A percentile compares a stretch with the other conserved stretches of the same genome.
These are phyloP conservation scores for Naganishia randhawae DNA, from an alignment of 768 basidiomycete genomes.

Conservation along the genomic window DNA sequence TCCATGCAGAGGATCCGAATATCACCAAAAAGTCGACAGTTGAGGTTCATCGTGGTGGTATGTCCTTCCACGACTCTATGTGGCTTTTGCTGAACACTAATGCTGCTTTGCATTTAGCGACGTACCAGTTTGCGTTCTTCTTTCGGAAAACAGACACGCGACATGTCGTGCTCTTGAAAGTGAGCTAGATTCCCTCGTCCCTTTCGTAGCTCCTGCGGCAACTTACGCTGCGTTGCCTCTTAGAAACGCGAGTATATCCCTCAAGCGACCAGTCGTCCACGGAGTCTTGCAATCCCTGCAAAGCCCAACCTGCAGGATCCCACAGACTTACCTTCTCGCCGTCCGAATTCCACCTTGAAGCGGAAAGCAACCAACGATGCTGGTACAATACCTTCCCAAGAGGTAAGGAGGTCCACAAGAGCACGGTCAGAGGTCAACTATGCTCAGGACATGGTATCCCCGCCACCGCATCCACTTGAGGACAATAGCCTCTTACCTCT, in stretches of 20 bases:
- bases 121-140: slow-evolving; percentile 88
- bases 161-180: slow-evolving; percentile 78
- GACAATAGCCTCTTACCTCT: not conserved
- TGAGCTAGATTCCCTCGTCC: slow-evolving; percentile 49
- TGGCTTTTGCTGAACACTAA: not conserved
- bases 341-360: not conserved
- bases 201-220: slow-evolving; percentile 17
- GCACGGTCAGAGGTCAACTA: not conserved
- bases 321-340: not conserved
- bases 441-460: not conserved
- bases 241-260: slow-evolving; percentile 28
- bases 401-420: not conserved
- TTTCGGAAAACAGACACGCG: slow-evolving; percentile 70
- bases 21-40: slow-evolving; percentile 64
- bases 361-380: not conserved
- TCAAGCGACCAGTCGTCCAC: not conserved
- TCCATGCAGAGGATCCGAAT: slow-evolving; percentile 30
- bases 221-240: not conserved
- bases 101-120: slow-evolving; percentile 55
- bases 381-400: not conserved
- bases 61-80: slow-evolving; percentile 33
- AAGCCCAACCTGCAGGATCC: not conserved
- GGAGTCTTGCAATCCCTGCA: not conserved
- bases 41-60: slow-evolving; percentile 81
- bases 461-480: not conserved